Conservation (phyloP, 495 filamentous ascomycete species). For the Penicillium flavigenum region DNA sequence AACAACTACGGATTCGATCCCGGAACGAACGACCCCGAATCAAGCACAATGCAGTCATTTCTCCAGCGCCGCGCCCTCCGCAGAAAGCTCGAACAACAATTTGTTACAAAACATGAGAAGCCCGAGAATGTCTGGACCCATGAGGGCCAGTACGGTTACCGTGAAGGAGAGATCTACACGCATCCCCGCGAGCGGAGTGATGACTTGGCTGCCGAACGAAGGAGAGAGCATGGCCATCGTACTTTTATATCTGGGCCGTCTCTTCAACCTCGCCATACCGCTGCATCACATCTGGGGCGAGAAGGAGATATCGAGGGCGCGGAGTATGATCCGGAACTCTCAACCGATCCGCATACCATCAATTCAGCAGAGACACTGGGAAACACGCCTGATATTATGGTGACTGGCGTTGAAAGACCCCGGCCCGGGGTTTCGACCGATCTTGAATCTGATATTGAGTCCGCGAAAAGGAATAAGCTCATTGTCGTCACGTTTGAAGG, state of each 20-base stretch:
- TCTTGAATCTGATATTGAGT: not conserved
- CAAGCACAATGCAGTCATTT: conserved; percentile 34
- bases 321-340: conserved; percentile 12
- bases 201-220: conserved; percentile 1
- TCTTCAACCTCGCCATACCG: conserved; percentile 14
- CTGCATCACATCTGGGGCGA: conserved; percentile 14
- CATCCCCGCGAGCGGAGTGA: conserved; percentile 13
- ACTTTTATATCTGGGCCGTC: conserved; percentile 16
- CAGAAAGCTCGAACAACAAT: conserved; percentile 34
- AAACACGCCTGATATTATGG: conserved; percentile 18
- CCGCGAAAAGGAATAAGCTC: conserved; percentile 33
- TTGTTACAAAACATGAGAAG: conserved; percentile 19
- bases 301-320: conserved; percentile 20
- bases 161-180: conserved; percentile 9
- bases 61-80: conserved; percentile 40
- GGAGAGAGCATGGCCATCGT: conserved; percentile 19
- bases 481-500: conserved; percentile 59
- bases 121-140: conserved; percentile 17
- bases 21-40: not conserved
- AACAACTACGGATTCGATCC: not conserved
- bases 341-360: conserved; percentile 23
- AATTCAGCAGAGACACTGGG: conserved; percentile 23
- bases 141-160: conserved; percentile 22
- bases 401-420: conserved; percentile 20
- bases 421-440: not conserved